Evolutionary conservation across 805 yeast genomes (phyloP).

Genomic region (Saccharomyces kudriavzevii): DNA sequence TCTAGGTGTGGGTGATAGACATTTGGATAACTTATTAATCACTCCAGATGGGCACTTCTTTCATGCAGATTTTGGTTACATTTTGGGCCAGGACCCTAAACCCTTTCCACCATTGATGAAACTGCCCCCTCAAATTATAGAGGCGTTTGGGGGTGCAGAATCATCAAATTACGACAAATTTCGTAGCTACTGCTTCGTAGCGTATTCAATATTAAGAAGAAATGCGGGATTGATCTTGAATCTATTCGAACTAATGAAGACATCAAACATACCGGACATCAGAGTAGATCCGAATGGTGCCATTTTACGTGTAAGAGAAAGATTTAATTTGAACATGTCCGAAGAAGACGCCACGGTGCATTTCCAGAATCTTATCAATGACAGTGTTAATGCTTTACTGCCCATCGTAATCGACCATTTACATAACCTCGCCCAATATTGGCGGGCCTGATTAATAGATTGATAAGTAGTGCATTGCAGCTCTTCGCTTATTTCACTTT

Average conservation of each 20-base stretch:
- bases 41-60: constrained; percentile 83
- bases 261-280: constrained; percentile 87
- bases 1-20: constrained; percentile 95
- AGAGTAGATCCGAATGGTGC: constrained; percentile 78
- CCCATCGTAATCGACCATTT: constrained; percentile 93
- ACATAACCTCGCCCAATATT: constrained; percentile 93
- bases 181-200: constrained; percentile 88
- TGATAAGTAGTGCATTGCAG: neutral
- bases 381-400: constrained; percentile 84
- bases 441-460: constrained; percentile 68
- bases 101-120: constrained; percentile 99
- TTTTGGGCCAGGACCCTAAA: constrained; percentile 93
- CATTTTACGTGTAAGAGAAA: constrained; percentile 84
- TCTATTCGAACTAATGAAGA: constrained; percentile 86
- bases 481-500: neutral
- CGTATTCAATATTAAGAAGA: constrained; percentile 82
- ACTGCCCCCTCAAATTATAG: constrained; percentile 90
- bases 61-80: constrained; percentile 97
- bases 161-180: constrained; percentile 81
- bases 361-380: constrained; percentile 89
- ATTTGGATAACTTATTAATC: constrained; percentile 78
- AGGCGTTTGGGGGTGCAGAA: constrained; percentile 92
- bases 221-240: constrained; percentile 85
- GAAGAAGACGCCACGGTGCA: constrained; percentile 95
- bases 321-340: constrained; percentile 84